phyloP scores from a whole-genome alignment of 129 eudicot genomes.

The Flaveria trinervia region DNA sequence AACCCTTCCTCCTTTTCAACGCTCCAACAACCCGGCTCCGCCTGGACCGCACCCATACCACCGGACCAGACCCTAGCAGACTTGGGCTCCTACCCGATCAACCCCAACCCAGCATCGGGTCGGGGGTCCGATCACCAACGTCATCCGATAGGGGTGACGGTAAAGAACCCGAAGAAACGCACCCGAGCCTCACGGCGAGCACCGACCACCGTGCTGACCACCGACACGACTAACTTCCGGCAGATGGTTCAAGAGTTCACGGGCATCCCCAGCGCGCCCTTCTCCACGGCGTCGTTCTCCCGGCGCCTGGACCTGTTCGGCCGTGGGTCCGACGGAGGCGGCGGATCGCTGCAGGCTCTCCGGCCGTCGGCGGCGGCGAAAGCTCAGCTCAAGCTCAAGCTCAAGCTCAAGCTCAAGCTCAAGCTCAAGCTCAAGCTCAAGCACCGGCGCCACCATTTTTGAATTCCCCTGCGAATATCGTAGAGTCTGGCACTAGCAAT shows the following conservation, averaged over 20 bases:
- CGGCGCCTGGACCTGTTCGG: conserved; percentile 63
- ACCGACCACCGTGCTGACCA: conserved; percentile 86
- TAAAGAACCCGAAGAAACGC: conserved; percentile 69
- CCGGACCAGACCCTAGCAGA: background rate
- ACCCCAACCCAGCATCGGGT: conserved; percentile 27
- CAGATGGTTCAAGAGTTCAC: conserved; percentile 96
- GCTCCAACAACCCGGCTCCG: conserved; percentile 37
- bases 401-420: conserved; percentile 22
- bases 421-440: conserved; percentile 2
- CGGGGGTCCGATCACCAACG: background rate
- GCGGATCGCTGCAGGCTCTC: too few species aligned
- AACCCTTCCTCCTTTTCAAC: conserved; percentile 20
- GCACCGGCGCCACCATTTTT: conserved; percentile 32
- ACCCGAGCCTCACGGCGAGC: conserved; percentile 86
- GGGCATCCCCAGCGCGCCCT: conserved; percentile 80
- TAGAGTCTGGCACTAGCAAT: conserved; percentile 14
- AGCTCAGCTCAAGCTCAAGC: background rate
- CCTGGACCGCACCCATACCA: conserved; percentile 43
- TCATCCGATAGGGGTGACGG: conserved; percentile 22
- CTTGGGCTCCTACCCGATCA: conserved; percentile 22
- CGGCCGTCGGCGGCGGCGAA: conserved; percentile 59
- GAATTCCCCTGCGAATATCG: conserved; percentile 30
- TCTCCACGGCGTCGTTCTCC: conserved; percentile 52
- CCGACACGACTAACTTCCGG: conserved; percentile 81
- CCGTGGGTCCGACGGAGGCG: background rate